Base-by-base conservation (phyloP, 306 rosid species). In the Alnus glutinosa region DNA sequence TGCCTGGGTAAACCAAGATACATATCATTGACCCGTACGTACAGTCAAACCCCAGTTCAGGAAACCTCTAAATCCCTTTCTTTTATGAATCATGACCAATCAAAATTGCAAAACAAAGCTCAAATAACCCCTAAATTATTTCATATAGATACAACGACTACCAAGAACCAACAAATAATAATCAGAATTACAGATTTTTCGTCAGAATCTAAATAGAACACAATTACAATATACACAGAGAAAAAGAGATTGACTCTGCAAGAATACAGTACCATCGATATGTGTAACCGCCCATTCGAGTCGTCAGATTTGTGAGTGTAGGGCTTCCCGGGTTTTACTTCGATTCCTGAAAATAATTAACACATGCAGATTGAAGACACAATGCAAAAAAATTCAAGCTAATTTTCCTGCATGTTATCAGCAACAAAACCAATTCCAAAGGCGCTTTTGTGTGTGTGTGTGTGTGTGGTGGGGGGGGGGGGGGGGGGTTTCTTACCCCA, bases 271-370 rank as follows among this genome's bases (percentile, higher is more conserved):
- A 90, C 97, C 97, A 94, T 82, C 11, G 98, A 90, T 85, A 94
- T 75, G 79, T 92, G 98, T 42, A 94, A 97, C 67, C 97, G 93
- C 62, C 97, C 97, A 84, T 86, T 87, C 7, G 79, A 76, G 37
- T 75, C 86, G 48, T 88, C 90, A 58, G 62, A 80, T 4, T 82
- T 69, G 71, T 88, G 93, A 67, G 88, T 81, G 19, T 88, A 88
- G 39, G 97, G 97, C 76, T 85, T 94, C 67, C 93, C 98, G 8
- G 97, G 89, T 85, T 92, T 94, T 51, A 94, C 91, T 86, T 92
- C 98, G 12, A 87, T 85, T 55, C 97, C 98, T 89, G 82, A 14
- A 49, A 78, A 23, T 23, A 50, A 73, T 42, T 54, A 15, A 12
- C 39, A 1, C 47, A 55, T 73, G n/a, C 52, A 55, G 73, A 78